A percentile compares a stretch with the other conserved stretches of the same genome.
Conservation (phyloP, 306 rosid species). For the Prunus armeniaca region DNA sequence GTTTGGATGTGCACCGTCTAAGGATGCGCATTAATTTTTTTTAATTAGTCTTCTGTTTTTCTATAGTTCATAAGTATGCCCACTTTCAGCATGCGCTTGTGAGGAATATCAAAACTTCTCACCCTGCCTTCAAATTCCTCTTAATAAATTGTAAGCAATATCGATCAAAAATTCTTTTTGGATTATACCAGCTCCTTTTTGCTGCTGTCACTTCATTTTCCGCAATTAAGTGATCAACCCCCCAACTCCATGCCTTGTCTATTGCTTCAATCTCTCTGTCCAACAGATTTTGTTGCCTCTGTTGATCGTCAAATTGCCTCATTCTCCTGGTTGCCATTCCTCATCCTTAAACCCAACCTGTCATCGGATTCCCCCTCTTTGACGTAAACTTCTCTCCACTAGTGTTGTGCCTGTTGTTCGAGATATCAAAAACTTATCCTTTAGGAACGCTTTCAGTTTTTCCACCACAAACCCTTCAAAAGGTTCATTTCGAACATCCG, state of each 20-base stretch:
- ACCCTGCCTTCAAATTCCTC: constrained; percentile 55
- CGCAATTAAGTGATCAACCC: constrained; percentile 68
- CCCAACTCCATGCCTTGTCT: constrained; percentile 46
- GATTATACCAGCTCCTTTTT: constrained; percentile 33
- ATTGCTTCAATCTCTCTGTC: constrained; percentile 30
- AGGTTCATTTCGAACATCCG: constrained; percentile 49
- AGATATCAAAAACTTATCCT: constrained; percentile 10
- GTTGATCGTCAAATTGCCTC: not conserved
- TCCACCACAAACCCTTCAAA: constrained; percentile 51
- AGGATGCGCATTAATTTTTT: too few relatives aligned
- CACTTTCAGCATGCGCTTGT: constrained; percentile 61
- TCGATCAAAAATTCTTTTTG: constrained; percentile 52
- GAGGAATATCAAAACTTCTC: constrained; percentile 63
- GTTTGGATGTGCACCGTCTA: too few relatives aligned
- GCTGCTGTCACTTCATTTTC: constrained; percentile 67
- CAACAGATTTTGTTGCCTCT: constrained; percentile 1
- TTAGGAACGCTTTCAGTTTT: constrained; percentile 44
- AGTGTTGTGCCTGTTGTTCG: not conserved
- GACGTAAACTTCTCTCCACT: not conserved
- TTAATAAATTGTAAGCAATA: constrained; percentile 55
- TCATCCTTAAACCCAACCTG: not conserved
- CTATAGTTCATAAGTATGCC: constrained; percentile 65
- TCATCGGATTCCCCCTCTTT: not conserved
- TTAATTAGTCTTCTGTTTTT: too few relatives aligned
- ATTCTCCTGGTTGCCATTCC: constrained; percentile 9